phyloP scores from a whole-genome alignment of 306 rosid genomes.

The Astragalus membranaceus region DNA sequence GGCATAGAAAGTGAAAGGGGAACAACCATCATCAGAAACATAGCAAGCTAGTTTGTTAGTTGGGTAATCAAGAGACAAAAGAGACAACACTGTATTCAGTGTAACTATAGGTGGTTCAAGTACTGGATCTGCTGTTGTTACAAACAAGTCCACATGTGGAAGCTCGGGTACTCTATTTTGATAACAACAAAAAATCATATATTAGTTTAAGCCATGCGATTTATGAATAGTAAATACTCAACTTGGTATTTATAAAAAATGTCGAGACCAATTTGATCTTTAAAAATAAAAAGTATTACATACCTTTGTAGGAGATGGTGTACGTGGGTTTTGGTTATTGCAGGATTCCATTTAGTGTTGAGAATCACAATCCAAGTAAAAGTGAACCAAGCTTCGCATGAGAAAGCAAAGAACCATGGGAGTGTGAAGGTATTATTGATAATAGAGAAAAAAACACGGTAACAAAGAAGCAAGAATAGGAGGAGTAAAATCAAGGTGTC shows the following conservation, averaged over 20 bases:
- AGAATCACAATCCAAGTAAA: conserved; percentile 36
- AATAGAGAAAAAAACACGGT: conserved; percentile 29
- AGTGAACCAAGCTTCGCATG: conserved; percentile 57
- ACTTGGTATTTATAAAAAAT: too few species aligned
- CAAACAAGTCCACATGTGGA: conserved; percentile 56
- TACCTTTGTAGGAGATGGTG: conserved; percentile 38
- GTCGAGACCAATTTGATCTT: too few species aligned
- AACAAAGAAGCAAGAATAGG: conserved; percentile 25
- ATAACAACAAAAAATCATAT: background rate
- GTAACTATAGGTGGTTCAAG: conserved; percentile 60
- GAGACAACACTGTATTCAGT: conserved; percentile 60
- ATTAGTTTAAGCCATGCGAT: background rate
- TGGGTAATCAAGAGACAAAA: conserved; percentile 60
- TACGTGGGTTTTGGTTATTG: conserved; percentile 33
- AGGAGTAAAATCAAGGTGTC: conserved; percentile 35
- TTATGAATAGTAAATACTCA: background rate
- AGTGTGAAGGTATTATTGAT: conserved; percentile 9
- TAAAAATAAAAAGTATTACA: too few species aligned
- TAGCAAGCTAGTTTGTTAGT: conserved; percentile 60
- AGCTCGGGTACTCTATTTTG: conserved; percentile 37
- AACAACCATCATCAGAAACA: conserved; percentile 66
- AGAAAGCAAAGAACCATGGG: conserved; percentile 49
- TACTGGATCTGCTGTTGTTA: conserved; percentile 59
- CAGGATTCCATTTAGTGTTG: conserved; percentile 44
- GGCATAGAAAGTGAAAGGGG: conserved; percentile 44